Percentiles rank a stretch among this genome's conserved stretches.
Evolutionary conservation across 805 yeast species (phyloP).

Genomic region (Candida dendrica): DNA sequence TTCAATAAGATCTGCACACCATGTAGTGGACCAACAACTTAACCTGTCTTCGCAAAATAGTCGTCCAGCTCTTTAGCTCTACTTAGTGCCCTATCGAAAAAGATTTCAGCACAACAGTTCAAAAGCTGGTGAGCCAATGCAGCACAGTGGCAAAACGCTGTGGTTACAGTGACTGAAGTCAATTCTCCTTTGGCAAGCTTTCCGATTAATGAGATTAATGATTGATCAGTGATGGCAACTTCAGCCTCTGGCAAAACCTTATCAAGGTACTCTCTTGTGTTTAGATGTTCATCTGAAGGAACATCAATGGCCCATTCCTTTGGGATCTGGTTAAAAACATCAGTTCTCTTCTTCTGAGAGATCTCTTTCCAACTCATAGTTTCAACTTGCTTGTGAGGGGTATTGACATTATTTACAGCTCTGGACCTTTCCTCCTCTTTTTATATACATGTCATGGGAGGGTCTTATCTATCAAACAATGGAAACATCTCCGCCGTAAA

Average conservation of each 20-base stretch:
- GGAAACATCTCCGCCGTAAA: too few relatives aligned
- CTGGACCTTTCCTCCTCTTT: too few relatives aligned
- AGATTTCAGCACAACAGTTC: constrained; percentile 28
- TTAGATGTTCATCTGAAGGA: constrained; percentile 11
- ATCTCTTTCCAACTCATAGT: constrained; percentile 10
- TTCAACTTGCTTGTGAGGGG: too few relatives aligned
- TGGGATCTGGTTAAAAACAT: constrained; percentile 14
- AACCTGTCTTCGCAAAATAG: constrained; percentile 37
- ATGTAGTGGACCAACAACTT: constrained; percentile 56
- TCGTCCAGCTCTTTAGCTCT: constrained; percentile 51
- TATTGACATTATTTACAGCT: too few relatives aligned
- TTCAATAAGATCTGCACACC: constrained; percentile 63
- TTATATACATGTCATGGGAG: too few relatives aligned
- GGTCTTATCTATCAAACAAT: too few relatives aligned
- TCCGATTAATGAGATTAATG: constrained; percentile 4
- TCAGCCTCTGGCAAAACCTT: constrained; percentile 8
- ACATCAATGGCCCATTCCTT: constrained; percentile 17
- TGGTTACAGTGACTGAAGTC: constrained; percentile 37
- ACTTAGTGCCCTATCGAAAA: constrained; percentile 51
- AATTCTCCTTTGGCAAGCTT: constrained; percentile 21
- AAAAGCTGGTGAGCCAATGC: constrained; percentile 49
- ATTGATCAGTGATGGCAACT: constrained; percentile 9
- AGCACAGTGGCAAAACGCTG: constrained; percentile 53
- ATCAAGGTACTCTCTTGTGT: constrained; percentile 13
- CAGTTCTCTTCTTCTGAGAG: constrained; percentile 11